Evolutionary conservation across 306 rosid species (phyloP).

Genomic region (Abrus precatorius): DNA sequence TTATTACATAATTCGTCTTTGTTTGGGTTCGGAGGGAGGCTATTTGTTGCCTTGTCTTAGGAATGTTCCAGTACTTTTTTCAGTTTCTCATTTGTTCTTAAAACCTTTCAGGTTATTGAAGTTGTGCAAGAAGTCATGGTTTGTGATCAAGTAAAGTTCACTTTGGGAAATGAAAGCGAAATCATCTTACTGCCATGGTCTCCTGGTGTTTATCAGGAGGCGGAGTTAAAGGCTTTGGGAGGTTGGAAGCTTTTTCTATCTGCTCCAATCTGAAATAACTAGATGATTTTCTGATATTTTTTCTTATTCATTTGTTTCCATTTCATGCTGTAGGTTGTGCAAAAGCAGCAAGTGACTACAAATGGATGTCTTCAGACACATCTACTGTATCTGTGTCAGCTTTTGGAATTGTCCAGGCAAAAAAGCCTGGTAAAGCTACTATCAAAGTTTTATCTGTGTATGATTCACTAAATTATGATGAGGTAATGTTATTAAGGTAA

Average conservation of each 20-base stretch:
- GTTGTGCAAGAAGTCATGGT: constrained; percentile 75
- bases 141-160: constrained; percentile 79
- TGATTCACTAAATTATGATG: constrained; percentile 83
- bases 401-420: constrained; percentile 90
- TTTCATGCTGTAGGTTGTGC: constrained; percentile 76
- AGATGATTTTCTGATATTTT: constrained; percentile 38
- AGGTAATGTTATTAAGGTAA: constrained; percentile 63
- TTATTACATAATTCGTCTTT: neutral
- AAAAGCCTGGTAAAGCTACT: constrained; percentile 89
- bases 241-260: constrained; percentile 65
- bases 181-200: constrained; percentile 86
- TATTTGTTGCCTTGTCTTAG: constrained; percentile 25
- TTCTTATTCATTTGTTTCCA: constrained; percentile 39
- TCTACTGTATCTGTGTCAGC: constrained; percentile 73
- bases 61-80: constrained; percentile 26
- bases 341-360: constrained; percentile 73
- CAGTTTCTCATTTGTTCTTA: constrained; percentile 47
- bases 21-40: constrained; percentile 23
- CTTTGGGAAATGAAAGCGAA: constrained; percentile 59
- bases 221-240: constrained; percentile 79
- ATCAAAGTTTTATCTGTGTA: constrained; percentile 73
- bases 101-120: constrained; percentile 63
- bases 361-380: constrained; percentile 86
- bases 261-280: constrained; percentile 48
- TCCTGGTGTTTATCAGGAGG: constrained; percentile 85